Evolutionary conservation across 2,329 filamentous ascomycete genomes (phyloP).

Genomic region (Pleurostoma richardsiae): DNA sequence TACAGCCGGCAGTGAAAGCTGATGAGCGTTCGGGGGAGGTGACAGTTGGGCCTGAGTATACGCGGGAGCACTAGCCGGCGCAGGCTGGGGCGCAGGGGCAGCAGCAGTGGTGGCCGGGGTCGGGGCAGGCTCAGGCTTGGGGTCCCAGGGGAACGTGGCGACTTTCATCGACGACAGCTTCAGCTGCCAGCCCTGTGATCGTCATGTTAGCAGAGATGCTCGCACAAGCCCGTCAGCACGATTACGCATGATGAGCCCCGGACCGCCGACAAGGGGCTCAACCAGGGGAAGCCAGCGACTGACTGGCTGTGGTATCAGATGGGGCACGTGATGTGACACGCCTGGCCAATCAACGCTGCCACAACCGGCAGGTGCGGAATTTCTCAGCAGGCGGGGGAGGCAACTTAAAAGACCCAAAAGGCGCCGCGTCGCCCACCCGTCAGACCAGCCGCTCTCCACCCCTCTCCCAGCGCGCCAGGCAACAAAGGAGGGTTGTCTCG

Average conservation of each 20-base stretch:
- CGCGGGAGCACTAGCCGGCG: slow-evolving; percentile 11
- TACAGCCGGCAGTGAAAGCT: slow-evolving; percentile 17
- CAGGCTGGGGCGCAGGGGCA: slow-evolving; percentile 16
- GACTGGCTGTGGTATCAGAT: too few relatives aligned
- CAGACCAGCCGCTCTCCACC: slow-evolving; percentile 31
- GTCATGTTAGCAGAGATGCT: neutral
- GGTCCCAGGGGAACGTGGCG: slow-evolving; percentile 93
- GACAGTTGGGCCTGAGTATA: slow-evolving; percentile 30
- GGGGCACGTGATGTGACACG: slow-evolving; percentile 10
- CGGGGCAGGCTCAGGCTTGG: slow-evolving; percentile 61
- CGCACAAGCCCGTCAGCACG: neutral
- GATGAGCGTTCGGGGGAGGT: slow-evolving; percentile 21
- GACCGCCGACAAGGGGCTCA: too few relatives aligned
- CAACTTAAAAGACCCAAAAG: slow-evolving; percentile 54
- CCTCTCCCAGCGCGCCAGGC: slow-evolving; percentile 18
- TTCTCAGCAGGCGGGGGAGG: slow-evolving; percentile 20
- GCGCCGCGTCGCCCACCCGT: slow-evolving; percentile 40
- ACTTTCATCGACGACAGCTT: slow-evolving; percentile 82
- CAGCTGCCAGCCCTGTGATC: slow-evolving; percentile 81
- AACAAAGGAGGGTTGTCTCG: neutral
- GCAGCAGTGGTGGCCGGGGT: slow-evolving; percentile 30
- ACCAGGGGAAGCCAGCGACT: too few relatives aligned
- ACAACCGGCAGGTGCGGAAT: slow-evolving; percentile 5
- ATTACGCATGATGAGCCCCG: too few relatives aligned
- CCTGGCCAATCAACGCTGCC: slow-evolving; percentile 3